These are phyloP conservation scores for Russula dissimulans DNA, from an alignment of 768 basidiomycete species.

Conservation along the genomic window DNA sequence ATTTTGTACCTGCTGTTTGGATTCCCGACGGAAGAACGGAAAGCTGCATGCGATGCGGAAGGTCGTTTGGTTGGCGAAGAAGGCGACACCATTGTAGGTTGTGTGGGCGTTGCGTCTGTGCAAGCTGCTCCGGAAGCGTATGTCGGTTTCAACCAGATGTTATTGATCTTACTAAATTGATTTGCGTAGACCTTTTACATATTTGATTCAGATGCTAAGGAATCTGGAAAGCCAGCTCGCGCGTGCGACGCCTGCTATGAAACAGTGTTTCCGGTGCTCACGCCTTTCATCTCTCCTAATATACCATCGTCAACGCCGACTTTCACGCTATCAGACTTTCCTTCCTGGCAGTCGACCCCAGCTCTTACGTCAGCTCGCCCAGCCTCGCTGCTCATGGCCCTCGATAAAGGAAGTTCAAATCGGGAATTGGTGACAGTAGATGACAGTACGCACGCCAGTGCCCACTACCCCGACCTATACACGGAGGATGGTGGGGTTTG, in stretches of 20 bases:
- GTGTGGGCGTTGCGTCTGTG: slow-evolving; percentile 81
- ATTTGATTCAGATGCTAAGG: slow-evolving; percentile 40
- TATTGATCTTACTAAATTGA: slow-evolving; percentile 2
- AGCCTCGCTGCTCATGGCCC: slow-evolving; percentile 33
- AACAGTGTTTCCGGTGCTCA: slow-evolving; percentile 65
- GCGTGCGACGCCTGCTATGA: slow-evolving; percentile 85
- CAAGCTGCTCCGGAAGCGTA: slow-evolving; percentile 73
- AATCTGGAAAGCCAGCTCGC: slow-evolving; percentile 52
- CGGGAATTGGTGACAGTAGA: slow-evolving; percentile 21
- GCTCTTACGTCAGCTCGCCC: slow-evolving; percentile 18
- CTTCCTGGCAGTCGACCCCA: slow-evolving; percentile 48
- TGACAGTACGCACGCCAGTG: slow-evolving; percentile 9
- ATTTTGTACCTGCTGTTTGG: slow-evolving; percentile 90
- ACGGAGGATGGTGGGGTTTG: not conserved
- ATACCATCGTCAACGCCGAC: slow-evolving; percentile 31
- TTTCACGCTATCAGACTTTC: slow-evolving; percentile 43
- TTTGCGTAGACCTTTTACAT: slow-evolving; percentile 71
- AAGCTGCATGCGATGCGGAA: slow-evolving; percentile 77
- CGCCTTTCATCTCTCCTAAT: slow-evolving; percentile 17
- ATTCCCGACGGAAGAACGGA: slow-evolving; percentile 80
- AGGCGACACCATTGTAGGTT: slow-evolving; percentile 81
- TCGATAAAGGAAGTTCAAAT: slow-evolving; percentile 27
- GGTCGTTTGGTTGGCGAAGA: slow-evolving; percentile 67
- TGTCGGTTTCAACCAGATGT: slow-evolving; percentile 18
- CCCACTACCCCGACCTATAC: not conserved